phyloP scores from a whole-genome alignment of 768 basidiomycete genomes.

The Boletus rufocinnamomeus region DNA sequence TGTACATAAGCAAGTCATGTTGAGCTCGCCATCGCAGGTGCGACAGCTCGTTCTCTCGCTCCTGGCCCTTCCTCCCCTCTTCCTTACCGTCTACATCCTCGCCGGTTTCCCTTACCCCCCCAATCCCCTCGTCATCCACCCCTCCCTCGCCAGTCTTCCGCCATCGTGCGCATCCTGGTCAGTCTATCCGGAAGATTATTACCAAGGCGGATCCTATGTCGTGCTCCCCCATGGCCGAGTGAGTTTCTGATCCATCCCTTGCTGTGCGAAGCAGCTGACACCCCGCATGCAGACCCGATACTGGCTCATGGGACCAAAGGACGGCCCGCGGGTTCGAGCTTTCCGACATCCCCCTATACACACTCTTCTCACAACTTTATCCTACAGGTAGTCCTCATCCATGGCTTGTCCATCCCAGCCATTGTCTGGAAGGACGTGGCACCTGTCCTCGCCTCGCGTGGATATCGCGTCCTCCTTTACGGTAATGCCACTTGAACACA shows the following conservation, averaged over 20 bases:
- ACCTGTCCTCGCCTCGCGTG: constrained; percentile 58
- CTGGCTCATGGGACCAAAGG: constrained; percentile 73
- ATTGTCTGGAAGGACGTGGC: constrained; percentile 79
- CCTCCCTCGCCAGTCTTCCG: constrained; percentile 64
- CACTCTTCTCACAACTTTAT: constrained; percentile 5
- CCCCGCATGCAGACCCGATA: constrained; percentile 56
- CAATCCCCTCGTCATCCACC: constrained; percentile 47
- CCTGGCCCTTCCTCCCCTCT: constrained; percentile 59
- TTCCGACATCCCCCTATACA: not conserved
- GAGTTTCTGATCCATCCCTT: constrained; percentile 22
- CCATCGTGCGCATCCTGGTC: constrained; percentile 56
- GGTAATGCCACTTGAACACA: constrained; percentile 41
- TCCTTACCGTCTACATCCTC: constrained; percentile 62
- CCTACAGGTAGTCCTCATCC: constrained; percentile 68
- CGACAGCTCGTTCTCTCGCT: constrained; percentile 40
- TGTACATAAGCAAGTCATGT: constrained; percentile 8
- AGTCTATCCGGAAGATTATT: constrained; percentile 74
- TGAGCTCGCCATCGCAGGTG: constrained; percentile 14
- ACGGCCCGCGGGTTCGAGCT: constrained; percentile 59
- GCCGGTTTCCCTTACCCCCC: constrained; percentile 67
- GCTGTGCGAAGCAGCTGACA: constrained; percentile 2
- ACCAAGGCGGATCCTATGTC: constrained; percentile 60
- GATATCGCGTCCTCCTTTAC: constrained; percentile 76
- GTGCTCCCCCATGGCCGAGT: constrained; percentile 66
- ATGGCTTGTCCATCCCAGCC: constrained; percentile 75